Evolutionary conservation across 495 filamentous ascomycete genomes (phyloP), one percentile per base, ranked within the genome.

Genomic region (Glonium stellatum): DNA sequence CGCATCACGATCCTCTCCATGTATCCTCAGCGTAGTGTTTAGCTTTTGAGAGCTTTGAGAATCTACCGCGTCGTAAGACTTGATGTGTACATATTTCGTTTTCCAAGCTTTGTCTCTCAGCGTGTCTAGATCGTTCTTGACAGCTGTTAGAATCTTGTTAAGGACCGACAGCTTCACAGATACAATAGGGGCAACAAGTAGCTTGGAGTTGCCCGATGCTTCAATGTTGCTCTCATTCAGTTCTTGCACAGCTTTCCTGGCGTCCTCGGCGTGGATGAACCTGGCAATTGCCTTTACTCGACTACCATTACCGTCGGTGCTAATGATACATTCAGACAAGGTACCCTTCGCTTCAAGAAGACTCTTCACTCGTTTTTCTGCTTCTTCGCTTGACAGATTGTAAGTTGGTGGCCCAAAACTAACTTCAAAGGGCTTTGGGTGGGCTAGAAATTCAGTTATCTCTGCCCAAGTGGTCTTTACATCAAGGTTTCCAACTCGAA

Each of bases 121-220:
- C 47, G 15, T 25, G 23, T 55, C 55, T 18, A 63, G 50, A 49
- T 63, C 48, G 5, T 19, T 19, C 49, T 37, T 21, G 22, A 63
- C 21, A 22, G 56, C 56, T n/a, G 15, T 19, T 9, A 63, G 55
- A 8, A 59, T 55, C 10, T 51, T 35, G n/a, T 18, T 31, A 9
- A 55, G 55, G 21, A 63, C 55, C 10, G 61, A 63, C 50, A 63
- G 8, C 34, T 63, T 63, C 18, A 63, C 50, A 5, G 61, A 63
- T 21, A 63, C 27, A 22, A 63, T 22, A 23, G 49, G 56, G 5
- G 55, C 23, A 21, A 63, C 61, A 15, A 36, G 55, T 42, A 63
- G 13, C 41, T 63, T 63, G 19, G 48, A 50, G 15, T 48, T 59
- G 9, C 54, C 57, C 23, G 13, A 13, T 1, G 49, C 6, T 19